Evolutionary conservation across 345 rosid genomes (phyloP), one percentile per base, ranked within the genome.

Genomic region (Heritiera fomes): DNA sequence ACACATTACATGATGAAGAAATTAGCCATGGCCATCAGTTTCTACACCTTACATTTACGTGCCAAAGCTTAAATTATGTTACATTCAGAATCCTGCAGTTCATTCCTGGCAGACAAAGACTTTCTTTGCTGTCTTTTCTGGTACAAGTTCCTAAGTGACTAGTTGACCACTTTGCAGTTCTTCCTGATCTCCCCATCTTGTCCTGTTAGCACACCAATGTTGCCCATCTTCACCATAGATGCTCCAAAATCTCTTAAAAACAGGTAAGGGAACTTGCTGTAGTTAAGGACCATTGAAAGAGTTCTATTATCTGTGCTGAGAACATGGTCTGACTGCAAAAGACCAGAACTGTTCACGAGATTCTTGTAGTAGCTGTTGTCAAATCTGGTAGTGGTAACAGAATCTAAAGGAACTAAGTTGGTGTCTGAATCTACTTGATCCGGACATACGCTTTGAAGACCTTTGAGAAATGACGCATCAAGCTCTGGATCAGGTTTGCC

Each of bases 321-420:
- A 77, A 85, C 89, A 65, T 92, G 96, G 85, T 92, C 94, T 8
- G 96, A 92, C 77, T 87, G 92, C 73, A 92, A 90, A 40, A 92
- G 76, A n/a, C 92, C 96, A 0, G 92, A 85, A 53, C 76, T 85
- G 86, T 52, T 83, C 59, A 84, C 20, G 3, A 90, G 87, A 55
- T 84, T 88, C 73, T 47, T 81, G 80, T 82, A 90, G 76, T 90
- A 92, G 18, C 8, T 6, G 84, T 89, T 92, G 82, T 92, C 94
- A 34, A 92, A 92, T 75, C 60, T 85, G 73, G 75, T 46, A 8
- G 80, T 45, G 0, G 76, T 85, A 32, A 59, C 76, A 55, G 87
- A 53, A 76, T 92, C 96, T 47, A 92, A 66, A 49, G 91, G 84
- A 65, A 79, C 89, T 75, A 92, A 64, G 0, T 78, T 88, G 43